Evolutionary conservation across 2,329 filamentous ascomycete genomes (phyloP), one percentile per base, ranked within the genome.

Genomic region (Trichoderma koningiopsis): DNA sequence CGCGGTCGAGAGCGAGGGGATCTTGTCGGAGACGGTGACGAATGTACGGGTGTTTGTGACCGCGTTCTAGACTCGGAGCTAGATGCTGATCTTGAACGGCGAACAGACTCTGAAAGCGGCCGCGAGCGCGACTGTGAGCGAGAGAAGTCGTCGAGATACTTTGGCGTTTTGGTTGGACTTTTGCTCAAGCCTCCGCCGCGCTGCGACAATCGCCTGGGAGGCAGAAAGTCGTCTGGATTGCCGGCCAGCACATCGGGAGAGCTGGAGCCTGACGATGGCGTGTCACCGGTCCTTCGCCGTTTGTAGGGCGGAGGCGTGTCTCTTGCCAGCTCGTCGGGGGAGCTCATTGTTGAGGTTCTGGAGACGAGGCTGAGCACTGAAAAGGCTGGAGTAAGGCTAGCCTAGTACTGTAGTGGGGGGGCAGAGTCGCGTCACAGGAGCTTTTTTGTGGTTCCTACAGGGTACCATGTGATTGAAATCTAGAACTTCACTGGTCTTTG

Each of bases 41-140:
- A 76, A 69, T 72, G 76, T 73, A 61, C 75, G 67, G 55, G 75
- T 71, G 80, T 81, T 29, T 79, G 78, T 27, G 81, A 82, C 60
- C 78, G 77, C 43, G 81, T 81, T 58, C 74, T 78, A 19, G 81
- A 81, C 60, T 72, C 75, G 3, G 79, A 81, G 58, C 74, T 76
- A 5, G 79, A 79, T 13, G 75, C 75, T 7, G 78, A 80, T 67
- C 77, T 74, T 33, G 78, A 77, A 31, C 76, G 74, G 19, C 33
- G 69, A 10, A 74, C 74, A 8, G 77, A 78, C 69, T 76, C 74
- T 49, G 77, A 80, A 22, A 76, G 75, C 33, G 73, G 74, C 16
- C 76, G 74, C 8, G 70, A 72, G 16, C 13, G 60, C 14, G 68
- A 68, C 22, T 58, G 74, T 8, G 70, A 72, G 40, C 19, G 61